These are phyloP conservation scores for Hymenoscyphus salicellus DNA, from an alignment of 2,329 filamentous ascomycete species.

Conservation along the genomic window DNA sequence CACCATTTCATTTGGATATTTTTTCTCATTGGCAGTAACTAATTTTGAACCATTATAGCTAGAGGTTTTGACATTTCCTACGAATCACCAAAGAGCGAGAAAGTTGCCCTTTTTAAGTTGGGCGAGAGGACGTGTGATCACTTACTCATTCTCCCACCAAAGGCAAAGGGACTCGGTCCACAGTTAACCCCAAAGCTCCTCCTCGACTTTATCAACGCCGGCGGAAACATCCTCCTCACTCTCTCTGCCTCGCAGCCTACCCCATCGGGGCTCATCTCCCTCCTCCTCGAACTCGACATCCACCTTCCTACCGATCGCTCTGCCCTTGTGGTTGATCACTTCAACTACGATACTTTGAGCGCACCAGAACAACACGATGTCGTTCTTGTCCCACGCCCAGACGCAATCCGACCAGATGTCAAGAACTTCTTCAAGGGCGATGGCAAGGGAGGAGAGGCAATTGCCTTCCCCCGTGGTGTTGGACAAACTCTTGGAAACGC, in stretches of 20 bases:
- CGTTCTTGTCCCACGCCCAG: slow-evolving; percentile 70
- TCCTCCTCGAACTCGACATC: slow-evolving; percentile 87
- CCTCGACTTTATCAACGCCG: slow-evolving; percentile 84
- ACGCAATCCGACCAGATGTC: slow-evolving; percentile 61
- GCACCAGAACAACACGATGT: slow-evolving; percentile 85
- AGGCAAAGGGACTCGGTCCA: slow-evolving; percentile 88
- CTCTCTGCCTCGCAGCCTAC: slow-evolving; percentile 71
- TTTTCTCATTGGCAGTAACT: slow-evolving; percentile 19
- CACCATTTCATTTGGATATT: slow-evolving; percentile 4
- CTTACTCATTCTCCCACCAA: slow-evolving; percentile 80
- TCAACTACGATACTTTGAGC: slow-evolving; percentile 79
- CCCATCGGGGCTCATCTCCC: slow-evolving; percentile 69
- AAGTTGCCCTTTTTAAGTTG: slow-evolving; percentile 74
- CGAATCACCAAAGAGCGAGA: slow-evolving; percentile 77
- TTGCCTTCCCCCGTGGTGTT: slow-evolving; percentile 79
- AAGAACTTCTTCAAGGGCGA: slow-evolving; percentile 74
- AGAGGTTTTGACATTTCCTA: slow-evolving; percentile 80
- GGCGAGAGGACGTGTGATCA: slow-evolving; percentile 91
- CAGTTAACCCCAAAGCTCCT: slow-evolving; percentile 81
- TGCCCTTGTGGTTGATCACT: slow-evolving; percentile 87
- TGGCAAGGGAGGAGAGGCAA: slow-evolving; percentile 47
- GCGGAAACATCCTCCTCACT: slow-evolving; percentile 87
- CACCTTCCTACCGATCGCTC: slow-evolving; percentile 81
- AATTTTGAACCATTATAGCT: slow-evolving; percentile 47
- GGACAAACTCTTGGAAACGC: slow-evolving; percentile 77